Evolutionary conservation across 306 rosid genomes (phyloP).

Genomic region (Corylus americana): DNA sequence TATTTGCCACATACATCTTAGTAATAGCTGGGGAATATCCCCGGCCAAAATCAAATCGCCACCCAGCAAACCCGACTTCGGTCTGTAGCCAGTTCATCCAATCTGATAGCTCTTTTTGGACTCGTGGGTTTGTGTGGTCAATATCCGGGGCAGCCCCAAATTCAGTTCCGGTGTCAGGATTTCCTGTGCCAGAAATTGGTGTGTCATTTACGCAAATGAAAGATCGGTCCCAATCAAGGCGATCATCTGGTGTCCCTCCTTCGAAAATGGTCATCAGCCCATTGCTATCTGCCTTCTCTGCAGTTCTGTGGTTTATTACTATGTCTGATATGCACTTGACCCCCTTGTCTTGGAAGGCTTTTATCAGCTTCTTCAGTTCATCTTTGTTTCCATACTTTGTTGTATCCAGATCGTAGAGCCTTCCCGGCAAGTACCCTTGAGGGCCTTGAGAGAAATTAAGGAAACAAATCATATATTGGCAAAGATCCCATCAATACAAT

Average conservation of each 20-base stretch:
- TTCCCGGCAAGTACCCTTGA: slow-evolving; percentile 6
- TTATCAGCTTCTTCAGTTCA: background rate
- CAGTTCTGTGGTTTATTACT: slow-evolving; percentile 7
- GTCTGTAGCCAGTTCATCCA: slow-evolving; percentile 10
- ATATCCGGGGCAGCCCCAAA: background rate
- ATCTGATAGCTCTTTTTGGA: slow-evolving; percentile 4
- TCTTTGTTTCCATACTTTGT: slow-evolving; percentile 3
- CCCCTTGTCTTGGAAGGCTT: slow-evolving; percentile 7
- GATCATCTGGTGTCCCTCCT: slow-evolving; percentile 7
- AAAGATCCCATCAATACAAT: no score
- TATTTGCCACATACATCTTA: background rate
- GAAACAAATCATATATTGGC: no score
- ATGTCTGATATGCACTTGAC: background rate
- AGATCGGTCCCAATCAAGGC: slow-evolving; percentile 3
- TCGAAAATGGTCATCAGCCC: background rate
- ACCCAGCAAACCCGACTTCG: background rate
- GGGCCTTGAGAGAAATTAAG: background rate
- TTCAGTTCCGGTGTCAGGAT: background rate
- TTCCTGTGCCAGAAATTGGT: background rate
- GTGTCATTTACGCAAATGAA: background rate
- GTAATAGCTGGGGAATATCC: background rate
- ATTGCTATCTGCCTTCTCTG: background rate
- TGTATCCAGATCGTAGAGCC: slow-evolving; percentile 2
- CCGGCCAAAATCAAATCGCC: background rate
- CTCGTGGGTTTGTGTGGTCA: background rate